These are phyloP conservation scores for Eimeria praecox DNA, from an alignment of 169 alveolate genomes.

Conservation along the genomic window DNA sequence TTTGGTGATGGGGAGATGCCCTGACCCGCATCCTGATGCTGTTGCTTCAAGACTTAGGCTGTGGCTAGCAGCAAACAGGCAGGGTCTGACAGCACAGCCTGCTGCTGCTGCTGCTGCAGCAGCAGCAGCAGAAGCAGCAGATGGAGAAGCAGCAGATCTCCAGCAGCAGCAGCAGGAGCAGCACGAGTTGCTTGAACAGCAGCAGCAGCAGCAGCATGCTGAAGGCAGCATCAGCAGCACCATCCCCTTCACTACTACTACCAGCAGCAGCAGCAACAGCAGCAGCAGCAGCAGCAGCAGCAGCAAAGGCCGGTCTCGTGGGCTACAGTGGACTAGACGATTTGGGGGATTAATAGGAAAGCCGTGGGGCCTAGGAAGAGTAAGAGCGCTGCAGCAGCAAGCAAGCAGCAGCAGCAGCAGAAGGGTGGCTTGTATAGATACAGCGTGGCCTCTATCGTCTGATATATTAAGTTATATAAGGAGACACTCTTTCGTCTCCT, in stretches of 20 bases:
- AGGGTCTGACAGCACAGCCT: constrained; percentile 68
- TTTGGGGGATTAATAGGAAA: neutral
- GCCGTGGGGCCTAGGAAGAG: constrained; percentile 43
- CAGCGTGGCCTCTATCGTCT: constrained; percentile 78
- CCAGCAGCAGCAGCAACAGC: constrained; percentile 43
- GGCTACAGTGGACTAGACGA: neutral
- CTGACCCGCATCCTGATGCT: constrained; percentile 88
- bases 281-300: constrained; percentile 51
- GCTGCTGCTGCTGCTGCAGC: neutral
- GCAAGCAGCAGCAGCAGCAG: too few species aligned
- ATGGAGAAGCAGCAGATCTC: neutral
- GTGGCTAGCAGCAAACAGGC: constrained; percentile 82
- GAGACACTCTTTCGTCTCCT: constrained; percentile 79
- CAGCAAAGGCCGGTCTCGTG: neutral
- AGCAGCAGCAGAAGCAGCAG: neutral
- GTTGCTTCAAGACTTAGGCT: constrained; percentile 85
- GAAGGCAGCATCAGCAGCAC: constrained; percentile 1
- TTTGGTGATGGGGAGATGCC: constrained; percentile 25
- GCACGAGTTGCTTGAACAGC: too few species aligned
- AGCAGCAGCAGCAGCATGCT: constrained; percentile 28
- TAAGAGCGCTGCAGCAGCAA: too few species aligned
- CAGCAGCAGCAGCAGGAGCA: constrained; percentile 42
- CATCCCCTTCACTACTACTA: neutral
- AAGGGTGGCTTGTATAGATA: neutral
- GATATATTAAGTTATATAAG: constrained; percentile 82